phyloP scores from a whole-genome alignment of 2,329 filamentous ascomycete genomes.

The Ilyonectria robusta region DNA sequence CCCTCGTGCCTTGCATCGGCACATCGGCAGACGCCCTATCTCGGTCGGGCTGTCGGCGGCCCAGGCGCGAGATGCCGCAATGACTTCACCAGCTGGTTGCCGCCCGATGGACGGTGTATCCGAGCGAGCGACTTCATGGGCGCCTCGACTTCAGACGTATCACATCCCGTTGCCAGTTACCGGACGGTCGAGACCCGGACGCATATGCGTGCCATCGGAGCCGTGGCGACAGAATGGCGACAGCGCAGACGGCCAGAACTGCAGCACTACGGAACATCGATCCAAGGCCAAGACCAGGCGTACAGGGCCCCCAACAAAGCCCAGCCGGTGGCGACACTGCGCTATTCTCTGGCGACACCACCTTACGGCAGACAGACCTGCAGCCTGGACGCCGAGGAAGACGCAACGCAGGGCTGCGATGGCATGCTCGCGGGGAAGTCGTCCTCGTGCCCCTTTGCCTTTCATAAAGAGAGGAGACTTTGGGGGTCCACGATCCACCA shows the following conservation, averaged over 20 bases:
- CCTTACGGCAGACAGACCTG: slow-evolving; percentile 7
- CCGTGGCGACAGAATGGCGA: neutral
- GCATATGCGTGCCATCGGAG: slow-evolving; percentile 5
- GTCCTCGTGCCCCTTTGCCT: slow-evolving; percentile 39
- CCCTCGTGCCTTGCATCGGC: slow-evolving; percentile 25
- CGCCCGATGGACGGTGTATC: slow-evolving; percentile 14
- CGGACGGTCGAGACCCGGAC: neutral
- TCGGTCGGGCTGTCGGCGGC: slow-evolving; percentile 33
- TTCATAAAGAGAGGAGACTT: slow-evolving; percentile 30
- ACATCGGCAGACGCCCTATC: slow-evolving; percentile 13
- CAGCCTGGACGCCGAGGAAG: slow-evolving; percentile 21
- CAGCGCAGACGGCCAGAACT: neutral
- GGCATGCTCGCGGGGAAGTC: slow-evolving; percentile 46
- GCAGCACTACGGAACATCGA: slow-evolving; percentile 3
- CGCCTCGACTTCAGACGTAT: neutral
- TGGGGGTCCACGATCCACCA: slow-evolving; percentile 25
- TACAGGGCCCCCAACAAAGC: slow-evolving; percentile 22
- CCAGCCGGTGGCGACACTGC: slow-evolving; percentile 30
- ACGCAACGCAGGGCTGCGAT: slow-evolving; percentile 42
- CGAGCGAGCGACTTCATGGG: neutral
- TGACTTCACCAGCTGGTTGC: slow-evolving; percentile 19
- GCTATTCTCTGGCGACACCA: slow-evolving; percentile 28
- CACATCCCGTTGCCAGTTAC: neutral
- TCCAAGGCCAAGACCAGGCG: slow-evolving; percentile 11
- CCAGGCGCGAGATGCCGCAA: neutral